phyloP scores from a whole-genome alignment of 371 early-diverging fungal genomes.

The Mortierella sp. region DNA sequence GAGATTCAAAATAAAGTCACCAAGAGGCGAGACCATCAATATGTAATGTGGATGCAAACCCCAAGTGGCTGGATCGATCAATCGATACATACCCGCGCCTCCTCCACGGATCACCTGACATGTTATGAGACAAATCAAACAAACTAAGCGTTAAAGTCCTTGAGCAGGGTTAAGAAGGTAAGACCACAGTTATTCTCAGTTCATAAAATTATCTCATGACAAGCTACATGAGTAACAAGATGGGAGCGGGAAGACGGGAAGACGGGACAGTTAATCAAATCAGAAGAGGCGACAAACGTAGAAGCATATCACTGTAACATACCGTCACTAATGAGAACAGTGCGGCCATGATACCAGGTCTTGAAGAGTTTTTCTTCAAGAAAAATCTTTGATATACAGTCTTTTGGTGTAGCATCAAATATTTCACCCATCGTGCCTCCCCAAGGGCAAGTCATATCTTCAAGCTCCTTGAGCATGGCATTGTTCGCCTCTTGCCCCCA shows the following conservation, averaged over 20 bases:
- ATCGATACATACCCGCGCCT: no score
- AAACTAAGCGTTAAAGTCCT: no score
- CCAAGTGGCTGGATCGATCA: no score
- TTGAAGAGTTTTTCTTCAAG: conserved; percentile 25
- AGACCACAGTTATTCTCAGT: no score
- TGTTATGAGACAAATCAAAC: no score
- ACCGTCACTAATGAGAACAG: conserved; percentile 34
- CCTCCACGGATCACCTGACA: no score
- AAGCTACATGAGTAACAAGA: neutral
- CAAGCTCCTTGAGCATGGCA: conserved; percentile 18
- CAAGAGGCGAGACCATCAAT: no score
- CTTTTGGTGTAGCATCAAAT: conserved; percentile 17
- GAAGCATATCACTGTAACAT: neutral
- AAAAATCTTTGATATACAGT: conserved; percentile 7
- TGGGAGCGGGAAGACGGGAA: neutral
- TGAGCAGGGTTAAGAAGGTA: no score
- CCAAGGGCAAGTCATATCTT: conserved; percentile 4
- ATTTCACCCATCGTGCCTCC: conserved; percentile 13
- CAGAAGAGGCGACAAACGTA: no score
- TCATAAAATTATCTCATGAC: no score
- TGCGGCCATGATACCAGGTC: conserved; percentile 17
- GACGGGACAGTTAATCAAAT: neutral
- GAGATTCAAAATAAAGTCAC: neutral
- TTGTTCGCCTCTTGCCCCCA: conserved; percentile 18
- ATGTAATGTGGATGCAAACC: no score